Base-by-base conservation (phyloP, 1,139 yeast genomes). In the Protomyces inundatus region DNA sequence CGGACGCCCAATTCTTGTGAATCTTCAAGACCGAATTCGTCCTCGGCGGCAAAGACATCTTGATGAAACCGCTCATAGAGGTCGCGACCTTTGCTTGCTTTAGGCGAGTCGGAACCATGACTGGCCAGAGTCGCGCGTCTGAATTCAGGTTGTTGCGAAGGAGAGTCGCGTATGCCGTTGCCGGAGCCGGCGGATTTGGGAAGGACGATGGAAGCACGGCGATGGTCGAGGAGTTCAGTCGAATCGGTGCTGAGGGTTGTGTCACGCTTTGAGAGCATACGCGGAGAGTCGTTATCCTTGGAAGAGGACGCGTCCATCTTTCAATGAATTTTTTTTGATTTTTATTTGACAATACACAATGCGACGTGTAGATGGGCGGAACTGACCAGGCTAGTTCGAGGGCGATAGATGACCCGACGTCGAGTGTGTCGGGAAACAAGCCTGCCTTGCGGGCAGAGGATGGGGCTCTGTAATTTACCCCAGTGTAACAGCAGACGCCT, bases 401-500 rank as follows among this genome's bases (percentile, higher is more conserved):
- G 42, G 42, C n/a, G 0, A 7, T 6, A 39, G 42, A 14, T 12
- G n/a, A 12, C n/a, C n/a, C 42, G n/a, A 39, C 42, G 42, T 12
- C 42, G n/a, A 39, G n/a, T 14, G 42, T 14, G n/a, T 39, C 42
- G 42, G n/a, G 7, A 14, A 36, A 7, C 5, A 16, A 16, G 48
- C 48, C 48, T 42, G 48, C 48, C 48, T 42, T 42, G 48, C 23
- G 32, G 32, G 16, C 34, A 33, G 14, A 50, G 48, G 16, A 14
- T 10, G 30, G 48, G 48, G 48, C 23, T n/a, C 48, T 42, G 48
- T 58, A 39, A 52, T 58, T 58, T 58, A 58, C 55, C 62, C 62
- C 62, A 58, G 62, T 42, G 62, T 52, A 34, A 30, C 30, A 33
- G 6, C 42, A 58, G 62, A 58, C 62, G 62, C 62, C 62, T 58